Evolutionary conservation across 768 basidiomycete species (phyloP), one percentile per base, ranked within the genome.

Genomic region (Pseudohyphozyma bogoriensis): DNA sequence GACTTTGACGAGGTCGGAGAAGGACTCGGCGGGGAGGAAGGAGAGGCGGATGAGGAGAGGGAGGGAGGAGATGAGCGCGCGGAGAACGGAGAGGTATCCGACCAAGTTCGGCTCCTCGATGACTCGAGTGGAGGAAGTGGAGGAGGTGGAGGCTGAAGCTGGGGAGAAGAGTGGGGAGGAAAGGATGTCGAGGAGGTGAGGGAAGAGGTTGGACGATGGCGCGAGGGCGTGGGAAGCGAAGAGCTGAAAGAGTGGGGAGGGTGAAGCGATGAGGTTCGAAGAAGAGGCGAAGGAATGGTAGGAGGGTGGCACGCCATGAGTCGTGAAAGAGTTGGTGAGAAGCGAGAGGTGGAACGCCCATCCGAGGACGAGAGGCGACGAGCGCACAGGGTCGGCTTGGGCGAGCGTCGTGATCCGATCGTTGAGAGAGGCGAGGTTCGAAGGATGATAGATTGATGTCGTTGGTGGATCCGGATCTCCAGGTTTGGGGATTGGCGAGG

Each of bases 271-370:
- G 13, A 60, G 65, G n/a, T 67, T 63, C 1, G 53, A 36, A 33
- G 51, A 29, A 28, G 59, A 54, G 24, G 68, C 68, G 22, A 60
- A 68, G 37, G 29, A 67, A 59, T 61, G 70, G 69, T 56, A 73
- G 37, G 39, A 64, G 55, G 52, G 64, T 20, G 63, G 68, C 31
- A 69, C 71, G 60, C 28, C 70, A 2, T 65, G 59, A 20, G 62
- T 58, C 22, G 62, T 44, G 13, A 69, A 58, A 2, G 68, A 67
- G 4, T 58, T 33, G 1, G 62, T 67, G n/a, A 87, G 70, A 35
- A 83, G 79, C 15, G 83, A 84, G 5, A 93, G 79, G 1, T 91
- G 81, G 69, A 84, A 88, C 0, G 89, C 79, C 92, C 92, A 96
- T 0, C 83, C 84, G 9, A 91, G 76, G 67, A 86, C 85, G 6